phyloP scores from a whole-genome alignment of 2,329 filamentous ascomycete species.

The Leptodontidium sp. region DNA sequence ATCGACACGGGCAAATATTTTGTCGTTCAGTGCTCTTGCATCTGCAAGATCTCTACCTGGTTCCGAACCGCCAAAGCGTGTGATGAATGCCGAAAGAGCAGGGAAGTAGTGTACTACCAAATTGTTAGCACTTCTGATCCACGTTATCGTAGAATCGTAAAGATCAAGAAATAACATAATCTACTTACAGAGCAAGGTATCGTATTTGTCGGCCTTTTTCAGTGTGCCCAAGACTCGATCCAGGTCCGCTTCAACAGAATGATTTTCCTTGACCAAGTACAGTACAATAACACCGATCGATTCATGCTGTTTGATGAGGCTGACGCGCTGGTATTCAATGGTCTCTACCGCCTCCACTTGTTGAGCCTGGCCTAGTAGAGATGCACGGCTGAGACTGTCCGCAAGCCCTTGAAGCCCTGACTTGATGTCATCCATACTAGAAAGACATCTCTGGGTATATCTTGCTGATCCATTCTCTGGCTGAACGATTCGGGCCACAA shows the following conservation, averaged over 20 bases:
- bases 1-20: slow-evolving; percentile 72
- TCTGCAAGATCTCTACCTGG: slow-evolving; percentile 71
- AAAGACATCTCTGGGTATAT: slow-evolving; percentile 78
- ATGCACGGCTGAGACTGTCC: slow-evolving; percentile 78
- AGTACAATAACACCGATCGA: slow-evolving; percentile 82
- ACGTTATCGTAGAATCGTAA: neutral
- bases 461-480: slow-evolving; percentile 55
- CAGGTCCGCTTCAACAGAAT: slow-evolving; percentile 77
- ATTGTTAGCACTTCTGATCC: slow-evolving; percentile 8
- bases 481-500: slow-evolving; percentile 62
- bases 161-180: slow-evolving; percentile 11
- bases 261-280: slow-evolving; percentile 78
- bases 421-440: slow-evolving; percentile 79
- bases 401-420: slow-evolving; percentile 77
- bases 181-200: slow-evolving; percentile 63
- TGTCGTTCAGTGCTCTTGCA: slow-evolving; percentile 73
- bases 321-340: slow-evolving; percentile 80
- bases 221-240: slow-evolving; percentile 72
- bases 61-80: slow-evolving; percentile 80
- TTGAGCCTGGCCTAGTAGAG: slow-evolving; percentile 74
- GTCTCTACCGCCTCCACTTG: slow-evolving; percentile 75
- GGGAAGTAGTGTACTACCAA: slow-evolving; percentile 79
- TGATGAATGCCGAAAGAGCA: slow-evolving; percentile 77
- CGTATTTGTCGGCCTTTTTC: slow-evolving; percentile 78
- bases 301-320: slow-evolving; percentile 89